Conservation (phyloP, 2,329 filamentous ascomycete genomes). For the Simplicillium aogashimaense region DNA sequence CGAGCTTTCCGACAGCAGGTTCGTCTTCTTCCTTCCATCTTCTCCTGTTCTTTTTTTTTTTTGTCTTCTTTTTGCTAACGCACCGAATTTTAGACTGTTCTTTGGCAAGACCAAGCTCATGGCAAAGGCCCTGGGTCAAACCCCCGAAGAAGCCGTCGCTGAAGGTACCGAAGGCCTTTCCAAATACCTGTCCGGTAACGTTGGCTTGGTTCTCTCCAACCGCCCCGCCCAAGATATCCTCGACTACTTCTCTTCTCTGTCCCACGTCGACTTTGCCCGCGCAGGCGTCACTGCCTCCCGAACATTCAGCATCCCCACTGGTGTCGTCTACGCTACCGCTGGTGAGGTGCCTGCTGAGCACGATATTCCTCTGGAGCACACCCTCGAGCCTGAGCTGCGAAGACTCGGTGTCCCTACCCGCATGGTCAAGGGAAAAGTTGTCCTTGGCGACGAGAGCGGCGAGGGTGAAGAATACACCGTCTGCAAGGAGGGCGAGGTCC, state of each 20-base stretch:
- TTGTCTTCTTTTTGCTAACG: background rate
- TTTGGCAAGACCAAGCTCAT: constrained; percentile 99
- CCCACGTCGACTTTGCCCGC: constrained; percentile 81
- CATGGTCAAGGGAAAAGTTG: constrained; percentile 80
- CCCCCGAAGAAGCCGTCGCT: constrained; percentile 68
- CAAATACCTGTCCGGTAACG: constrained; percentile 65
- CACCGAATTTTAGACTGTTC: constrained; percentile 57
- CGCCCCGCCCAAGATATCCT: constrained; percentile 57
- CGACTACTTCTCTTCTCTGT: constrained; percentile 62
- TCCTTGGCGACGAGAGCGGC: constrained; percentile 52
- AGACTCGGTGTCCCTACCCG: constrained; percentile 83
- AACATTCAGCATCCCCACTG: constrained; percentile 70
- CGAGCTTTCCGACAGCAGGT: constrained; percentile 79
- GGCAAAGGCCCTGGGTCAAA: constrained; percentile 82
- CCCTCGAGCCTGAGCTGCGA: constrained; percentile 80
- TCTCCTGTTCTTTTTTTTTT: background rate
- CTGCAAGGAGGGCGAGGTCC: constrained; percentile 72
- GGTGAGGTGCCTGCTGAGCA: constrained; percentile 72
- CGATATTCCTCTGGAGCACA: constrained; percentile 80
- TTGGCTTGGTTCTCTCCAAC: constrained; percentile 86
- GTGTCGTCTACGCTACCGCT: constrained; percentile 69
- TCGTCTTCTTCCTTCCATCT: constrained; percentile 18
- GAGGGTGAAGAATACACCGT: constrained; percentile 56
- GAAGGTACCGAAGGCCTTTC: constrained; percentile 64
- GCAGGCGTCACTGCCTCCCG: constrained; percentile 69